Evolutionary conservation across 108 stramenopile genomes (phyloP), one percentile per base, ranked within the genome.

Genomic region (Ochromonas danica): DNA sequence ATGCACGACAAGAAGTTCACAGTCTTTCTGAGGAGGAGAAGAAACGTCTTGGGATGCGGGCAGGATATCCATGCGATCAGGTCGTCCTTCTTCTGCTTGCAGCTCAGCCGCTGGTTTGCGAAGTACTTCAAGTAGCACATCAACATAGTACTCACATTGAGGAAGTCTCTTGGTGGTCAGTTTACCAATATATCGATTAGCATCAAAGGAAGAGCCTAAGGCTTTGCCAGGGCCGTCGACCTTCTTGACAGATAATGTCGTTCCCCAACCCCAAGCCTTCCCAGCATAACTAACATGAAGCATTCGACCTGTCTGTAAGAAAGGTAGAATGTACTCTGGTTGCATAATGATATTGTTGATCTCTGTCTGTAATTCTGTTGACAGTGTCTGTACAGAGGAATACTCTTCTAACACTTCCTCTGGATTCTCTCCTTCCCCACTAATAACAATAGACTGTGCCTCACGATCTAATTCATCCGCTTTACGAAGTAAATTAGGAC

Each of bases 271-370:
- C 86, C 80, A 98, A 70, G 88, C 81, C 39, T 17, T 81, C 39
- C 1, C 71, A 51, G 25, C 40, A 30, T 79, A 81, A 36, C 38
- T 1, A 27, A 85, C 0, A 0, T 70, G 40, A 36, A 95, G 80
- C 28, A 97, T 81, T 27, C 97, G 87, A 14, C 95, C 94, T 3
- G 91, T 40, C 81, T 95, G 88, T 25, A 99, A 86, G 80, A 96
- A 99, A 33, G 91, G 94, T n/a, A 93, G 51, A 80, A 92, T 87
- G 83, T 95, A 84, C 43, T 93, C 89, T 0, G 97, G 95, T 51
- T 92, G 84, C 65, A 90, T 91, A n/a, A 94, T 88, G 33, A 92
- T 90, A 57, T 84, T 85, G 72, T 86, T 74, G 71, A 96, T 92
- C 70, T 92, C 93, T 30, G 78, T 79, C 79, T 91, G 83, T 17